Conservation (phyloP, 106 monocot species). For the Dioscorea zingiberensis region DNA sequence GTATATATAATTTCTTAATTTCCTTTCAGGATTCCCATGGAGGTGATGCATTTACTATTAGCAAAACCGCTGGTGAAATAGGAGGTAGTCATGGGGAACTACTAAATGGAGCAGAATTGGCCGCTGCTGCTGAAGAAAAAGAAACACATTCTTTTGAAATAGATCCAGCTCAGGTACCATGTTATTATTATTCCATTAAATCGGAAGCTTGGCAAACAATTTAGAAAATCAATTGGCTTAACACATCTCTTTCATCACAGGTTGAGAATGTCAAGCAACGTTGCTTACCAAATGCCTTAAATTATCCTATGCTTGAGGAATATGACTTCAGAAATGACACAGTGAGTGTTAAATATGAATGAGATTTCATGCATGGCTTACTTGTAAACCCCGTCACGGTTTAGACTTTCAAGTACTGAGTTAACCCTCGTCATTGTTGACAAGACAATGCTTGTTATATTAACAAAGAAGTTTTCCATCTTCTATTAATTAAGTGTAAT, state of each 20-base stretch:
- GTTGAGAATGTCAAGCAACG: constrained; percentile 99
- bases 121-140: constrained; percentile 92
- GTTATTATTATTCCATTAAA: background rate
- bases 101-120: constrained; percentile 64
- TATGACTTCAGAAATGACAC: constrained; percentile 99
- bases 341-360: constrained; percentile 24
- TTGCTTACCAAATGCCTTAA: constrained; percentile 97
- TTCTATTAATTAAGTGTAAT: too few relatives aligned
- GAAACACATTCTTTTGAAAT: constrained; percentile 99
- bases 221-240: background rate
- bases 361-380: too few relatives aligned
- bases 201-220: background rate
- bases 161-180: constrained; percentile 67
- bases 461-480: too few relatives aligned
- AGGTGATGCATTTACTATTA: constrained; percentile 61
- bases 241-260: constrained; percentile 27
- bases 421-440: too few relatives aligned
- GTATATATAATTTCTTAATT: background rate
- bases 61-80: constrained; percentile 64
- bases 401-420: too few relatives aligned
- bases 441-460: too few relatives aligned
- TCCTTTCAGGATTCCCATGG: constrained; percentile 45
- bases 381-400: too few relatives aligned
- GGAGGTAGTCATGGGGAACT: constrained; percentile 66
- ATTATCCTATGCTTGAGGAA: constrained; percentile 98